Evolutionary conservation across 768 basidiomycete species (phyloP).

Genomic region (Heimioporus sp.): DNA sequence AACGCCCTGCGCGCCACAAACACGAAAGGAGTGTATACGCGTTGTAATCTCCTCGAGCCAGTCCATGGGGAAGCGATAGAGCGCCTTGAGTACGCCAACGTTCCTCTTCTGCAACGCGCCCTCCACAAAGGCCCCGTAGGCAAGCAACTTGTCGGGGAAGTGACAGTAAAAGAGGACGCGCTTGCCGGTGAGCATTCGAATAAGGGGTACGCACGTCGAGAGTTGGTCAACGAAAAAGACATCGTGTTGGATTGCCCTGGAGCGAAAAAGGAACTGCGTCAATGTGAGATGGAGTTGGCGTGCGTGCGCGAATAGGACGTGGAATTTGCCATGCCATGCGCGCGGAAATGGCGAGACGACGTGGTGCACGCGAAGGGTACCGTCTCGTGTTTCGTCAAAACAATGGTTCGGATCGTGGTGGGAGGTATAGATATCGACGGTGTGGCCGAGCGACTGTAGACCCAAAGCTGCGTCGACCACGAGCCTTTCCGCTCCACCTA

Average conservation of each 20-base stretch:
- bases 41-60: slow-evolving; percentile 88
- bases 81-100: slow-evolving; percentile 54
- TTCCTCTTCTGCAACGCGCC: slow-evolving; percentile 43
- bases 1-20: not conserved
- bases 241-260: slow-evolving; percentile 53
- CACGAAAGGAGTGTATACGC: slow-evolving; percentile 44
- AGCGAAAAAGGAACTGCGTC: slow-evolving; percentile 50
- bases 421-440: slow-evolving; percentile 89
- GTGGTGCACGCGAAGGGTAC: slow-evolving; percentile 75
- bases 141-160: slow-evolving; percentile 93
- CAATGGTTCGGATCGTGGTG: slow-evolving; percentile 85
- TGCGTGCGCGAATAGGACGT: slow-evolving; percentile 85
- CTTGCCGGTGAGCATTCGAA: slow-evolving; percentile 63
- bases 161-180: slow-evolving; percentile 97
- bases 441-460: slow-evolving; percentile 79
- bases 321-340: slow-evolving; percentile 74
- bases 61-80: slow-evolving; percentile 91
- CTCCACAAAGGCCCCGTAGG: slow-evolving; percentile 62
- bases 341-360: slow-evolving; percentile 78
- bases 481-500: slow-evolving; percentile 93
- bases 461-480: slow-evolving; percentile 95
- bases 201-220: slow-evolving; percentile 84
- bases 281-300: slow-evolving; percentile 80
- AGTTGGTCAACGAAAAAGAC: slow-evolving; percentile 95
- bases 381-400: slow-evolving; percentile 92